Conservation (phyloP, 1,284 basidiomycete species). For the Sporisorium iseilematis-ciliati region DNA sequence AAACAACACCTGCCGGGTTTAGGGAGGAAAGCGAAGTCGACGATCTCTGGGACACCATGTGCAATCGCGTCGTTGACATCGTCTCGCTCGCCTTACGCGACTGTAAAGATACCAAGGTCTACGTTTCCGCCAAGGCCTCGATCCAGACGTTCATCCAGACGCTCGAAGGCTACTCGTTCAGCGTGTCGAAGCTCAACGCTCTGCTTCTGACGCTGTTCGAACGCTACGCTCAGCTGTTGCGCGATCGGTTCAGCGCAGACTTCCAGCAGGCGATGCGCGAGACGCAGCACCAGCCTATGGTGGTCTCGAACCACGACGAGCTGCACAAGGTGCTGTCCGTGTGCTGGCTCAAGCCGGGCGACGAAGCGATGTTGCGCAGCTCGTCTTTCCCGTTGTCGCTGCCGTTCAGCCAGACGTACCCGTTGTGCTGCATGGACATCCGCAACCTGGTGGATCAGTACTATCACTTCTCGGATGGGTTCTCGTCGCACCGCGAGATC, state of each 20-base stretch:
- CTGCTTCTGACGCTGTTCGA: constrained; percentile 90
- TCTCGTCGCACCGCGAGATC: constrained; percentile 83
- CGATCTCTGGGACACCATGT: constrained; percentile 93
- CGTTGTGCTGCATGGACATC: constrained; percentile 95
- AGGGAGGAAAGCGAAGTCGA: constrained; percentile 90
- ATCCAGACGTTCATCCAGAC: constrained; percentile 91
- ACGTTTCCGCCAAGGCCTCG: constrained; percentile 85
- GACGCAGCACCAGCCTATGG: constrained; percentile 94
- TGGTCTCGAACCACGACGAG: constrained; percentile 80
- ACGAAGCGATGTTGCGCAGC: constrained; percentile 39
- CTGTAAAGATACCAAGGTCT: constrained; percentile 85
- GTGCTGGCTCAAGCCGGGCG: constrained; percentile 81
- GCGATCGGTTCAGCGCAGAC: constrained; percentile 83
- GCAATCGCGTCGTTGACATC: constrained; percentile 80
- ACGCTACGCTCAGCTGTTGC: constrained; percentile 85
- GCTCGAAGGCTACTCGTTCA: constrained; percentile 84
- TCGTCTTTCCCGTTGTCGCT: constrained; percentile 79
- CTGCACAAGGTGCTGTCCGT: constrained; percentile 82
- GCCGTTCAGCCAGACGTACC: constrained; percentile 96
- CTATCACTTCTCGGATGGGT: constrained; percentile 95
- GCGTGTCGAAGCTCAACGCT: constrained; percentile 83
- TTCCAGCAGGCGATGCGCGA: constrained; percentile 75
- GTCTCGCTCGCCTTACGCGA: constrained; percentile 81
- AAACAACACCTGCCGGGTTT: constrained; percentile 81
- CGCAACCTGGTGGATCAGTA: constrained; percentile 94